Base-by-base conservation (phyloP, 2,329 filamentous ascomycete genomes). In the Epicoccum sorghinum region DNA sequence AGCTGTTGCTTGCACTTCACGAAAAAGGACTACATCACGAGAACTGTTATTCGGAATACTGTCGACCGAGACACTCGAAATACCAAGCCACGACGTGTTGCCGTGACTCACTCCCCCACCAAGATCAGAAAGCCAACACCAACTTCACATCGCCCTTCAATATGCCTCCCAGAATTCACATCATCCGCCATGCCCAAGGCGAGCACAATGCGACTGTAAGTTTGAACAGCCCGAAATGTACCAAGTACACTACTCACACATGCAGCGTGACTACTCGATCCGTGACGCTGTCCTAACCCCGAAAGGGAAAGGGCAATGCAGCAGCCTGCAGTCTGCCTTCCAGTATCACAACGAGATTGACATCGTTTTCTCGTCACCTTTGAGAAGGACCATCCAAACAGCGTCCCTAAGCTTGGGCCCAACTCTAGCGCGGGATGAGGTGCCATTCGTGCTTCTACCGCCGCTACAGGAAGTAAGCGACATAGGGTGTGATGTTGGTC, bases 341-440 rank as follows among this genome's bases (percentile, higher is more conserved):
- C 84, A 89, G 8, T 75, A 83, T 73, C 87, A 68, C 45, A 47
- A 62, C 24, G 55, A 60, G 2, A 78, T 95, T 67, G 87, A 88
- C 4, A 82, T 89, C 62, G 82, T 96, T 10, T 82, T 92, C 22
- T 86, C 91, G 35, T 95, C 90, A 1, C 91, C 92, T 5, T 82
- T 96, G 62, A 87, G 88, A 45, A 86, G 92, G 58, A 96, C 92
- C 2, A 80, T 96, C 40, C 86, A 90, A 75, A 96, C 92, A 2
- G 87, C 89, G 30, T 80, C 91, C 27, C 77, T 86, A 48, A 83
- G 85, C 40, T 96, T 96, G 73, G 82, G 81, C 14, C 79, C 84
- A 0, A 80, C 66, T 8, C 57, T 75, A 6, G 57, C 62, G 0
- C 61, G 69, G 4, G 41, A 59, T 12, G 67, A 71, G 9, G 76